Base-by-base conservation (phyloP, 2,329 filamentous ascomycete genomes). In the Nothomitra cinnamomea region DNA sequence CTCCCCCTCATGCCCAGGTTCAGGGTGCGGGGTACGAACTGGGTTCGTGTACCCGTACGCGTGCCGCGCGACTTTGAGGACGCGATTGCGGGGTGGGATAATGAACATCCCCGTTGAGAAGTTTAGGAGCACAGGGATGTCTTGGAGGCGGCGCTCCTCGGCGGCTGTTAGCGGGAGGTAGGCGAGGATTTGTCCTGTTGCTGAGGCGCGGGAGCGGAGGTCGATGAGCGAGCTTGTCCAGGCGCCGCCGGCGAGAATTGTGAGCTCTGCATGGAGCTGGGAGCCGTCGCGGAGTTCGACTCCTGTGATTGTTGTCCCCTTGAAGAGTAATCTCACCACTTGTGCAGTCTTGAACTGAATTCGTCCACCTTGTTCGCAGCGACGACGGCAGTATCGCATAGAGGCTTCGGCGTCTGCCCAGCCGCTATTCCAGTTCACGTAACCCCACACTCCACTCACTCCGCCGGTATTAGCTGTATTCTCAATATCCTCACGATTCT, bases 181-280 rank as follows among this genome's bases (percentile, higher is more conserved):
- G 12, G 77, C 83, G 24, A 96, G 64, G 0, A 79, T 77, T 62
- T 96, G 90, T 13, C 87, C 90, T 0, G 87, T 94, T 1, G 89
- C 85, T 58, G 83, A 77, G 40, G 81, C 82, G 45, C 85, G 78
- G 24, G 87, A 86, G 48, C 81, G 73, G 0, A 95, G 71, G 65
- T 95, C 85, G 54, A 95, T 69, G 21, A 95, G 73, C 1, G 77
- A 75, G 1, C 82, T 78, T 1, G 85, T 87, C 89, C 90, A 96
- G 3, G 90, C 88, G 15, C 90, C 90, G 0, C 88, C 81, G 0
- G 90, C 88, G 1, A 94, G 74, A 54, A 95, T 72, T 35, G 85
- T 82, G 6, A 94, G 72, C 55, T 87, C 84, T 1, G 84, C 85
- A 2, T 67, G 69, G 5, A 87, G 58, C 8, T 63, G 68, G 5